Base-by-base conservation (phyloP, 768 basidiomycete species). In the Amanita brunnescens region DNA sequence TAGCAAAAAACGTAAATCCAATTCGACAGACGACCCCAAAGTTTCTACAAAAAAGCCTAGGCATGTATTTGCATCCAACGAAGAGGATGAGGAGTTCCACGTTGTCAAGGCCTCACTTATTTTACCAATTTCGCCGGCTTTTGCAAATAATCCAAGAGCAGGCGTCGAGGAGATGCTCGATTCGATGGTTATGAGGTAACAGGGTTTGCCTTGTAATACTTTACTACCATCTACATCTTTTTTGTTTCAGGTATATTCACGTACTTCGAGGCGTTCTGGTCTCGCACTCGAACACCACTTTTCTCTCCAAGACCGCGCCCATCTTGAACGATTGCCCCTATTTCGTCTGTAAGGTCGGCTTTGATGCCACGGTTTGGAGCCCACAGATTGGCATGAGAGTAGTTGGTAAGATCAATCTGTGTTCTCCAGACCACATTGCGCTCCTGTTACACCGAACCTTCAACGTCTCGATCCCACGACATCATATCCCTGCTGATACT, bases 131-230 rank as follows among this genome's bases (percentile, higher is more conserved):
- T 79, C 93, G 24, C 93, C 93, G 1, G 74, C 86, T 38, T 95
- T 91, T 64, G 78, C 88, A 13, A 75, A 70, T 38, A 79, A 87
- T 66, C 78, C 85, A n/a, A 71, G 76, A 8, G 70, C 66, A 35
- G 94, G 94, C 6, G 88, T 81, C 14, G 81, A 86, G 61, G 91
- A 97, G 67, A 83, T 93, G 79, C 70, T 97, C 14, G 92, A 97
- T 66, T 89, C 88, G 6, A 87, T 96, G 87, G 70, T 95, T 12
- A 95, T 97, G 94, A 82, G 89, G 94, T 93, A 61, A 58, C 78
- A 68, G 18, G 29, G 16, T n/a, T 37, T 37, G 16, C 30, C 30
- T 32, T 14, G 12, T 23, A 34, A 16, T 44, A 5, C 34, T 26
- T 48, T 37, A 38, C n/a, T 16, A 23, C 20, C n/a, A n/a, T n/a